Evolutionary conservation across 1,284 basidiomycete species (phyloP), one percentile per base, ranked within the genome.

Genomic region (Inonotus hispidus): DNA sequence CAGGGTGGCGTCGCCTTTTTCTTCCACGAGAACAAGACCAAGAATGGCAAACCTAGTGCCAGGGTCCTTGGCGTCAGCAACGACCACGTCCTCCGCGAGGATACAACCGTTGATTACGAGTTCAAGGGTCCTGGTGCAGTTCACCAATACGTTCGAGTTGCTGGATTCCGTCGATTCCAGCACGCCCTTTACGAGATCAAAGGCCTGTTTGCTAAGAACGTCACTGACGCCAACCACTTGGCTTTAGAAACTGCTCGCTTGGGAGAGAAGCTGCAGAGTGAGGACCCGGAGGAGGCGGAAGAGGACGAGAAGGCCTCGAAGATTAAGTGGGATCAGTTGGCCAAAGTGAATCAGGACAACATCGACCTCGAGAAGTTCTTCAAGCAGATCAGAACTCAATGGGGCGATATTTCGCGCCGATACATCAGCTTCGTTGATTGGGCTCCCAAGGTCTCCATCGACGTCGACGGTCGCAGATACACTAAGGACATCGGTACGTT

Each of bases 21-120:
- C 52, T 76, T 79, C 67, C 75, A 74, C 62, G 73, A 76, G 64
- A 72, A 68, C 64, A 70, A 68, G 52, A 68, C 69, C 70, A 67
- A 70, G 56, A n/a, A 64, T 29, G 72, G 72, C 59, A 63, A 68
- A 37, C 66, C 69, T 54, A 77, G 72, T 66, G 52, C 60, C 64
- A 75, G 69, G 67, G 72, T 79, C 47, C 70, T 68, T 37, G 75
- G 68, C 1, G 64, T 79, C 21, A 78, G 65, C 64, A 75, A 71
- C 66, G 70, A 67, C 53, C 78, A 79, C 56, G 74, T 79, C 41
- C 68, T 77, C 37, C 66, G 68, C 65, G 61, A 68, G 65, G 55
- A 74, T 14, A 72, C 70, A 58, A 71, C 66, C 43, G 65, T 66
- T 52, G 62, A 70, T 0, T 78, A 76, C 67, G 63, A 72, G 66